phyloP scores from a whole-genome alignment of 805 yeast genomes.

The Candida namnaoensis region DNA sequence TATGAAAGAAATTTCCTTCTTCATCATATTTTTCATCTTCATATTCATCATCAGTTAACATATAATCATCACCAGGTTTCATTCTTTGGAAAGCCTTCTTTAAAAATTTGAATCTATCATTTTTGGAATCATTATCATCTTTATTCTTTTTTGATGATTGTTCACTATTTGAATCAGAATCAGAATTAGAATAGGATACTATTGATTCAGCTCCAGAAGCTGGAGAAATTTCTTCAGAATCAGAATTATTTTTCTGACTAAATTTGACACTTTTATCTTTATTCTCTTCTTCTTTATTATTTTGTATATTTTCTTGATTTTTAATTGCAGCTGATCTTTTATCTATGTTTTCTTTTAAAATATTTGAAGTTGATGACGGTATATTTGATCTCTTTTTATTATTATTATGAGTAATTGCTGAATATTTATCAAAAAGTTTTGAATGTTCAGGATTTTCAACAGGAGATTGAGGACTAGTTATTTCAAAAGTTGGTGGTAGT shows the following conservation, averaged over 20 bases:
- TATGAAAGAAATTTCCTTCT: conserved; percentile 15
- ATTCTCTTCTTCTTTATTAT: background rate
- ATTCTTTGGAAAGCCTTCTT: background rate
- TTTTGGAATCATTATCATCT: too few relatives aligned
- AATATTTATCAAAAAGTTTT: background rate
- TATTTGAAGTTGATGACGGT: background rate
- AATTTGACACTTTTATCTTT: background rate
- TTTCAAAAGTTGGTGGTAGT: background rate
- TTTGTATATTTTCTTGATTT: too few relatives aligned
- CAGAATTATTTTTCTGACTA: background rate
- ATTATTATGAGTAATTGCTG: too few relatives aligned
- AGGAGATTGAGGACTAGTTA: background rate
- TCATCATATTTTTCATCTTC: conserved; percentile 10
- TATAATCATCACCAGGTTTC: background rate
- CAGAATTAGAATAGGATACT: too few relatives aligned
- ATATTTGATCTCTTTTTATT: background rate
- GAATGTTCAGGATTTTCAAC: background rate
- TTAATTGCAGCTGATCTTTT: too few relatives aligned
- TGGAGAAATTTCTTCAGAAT: background rate
- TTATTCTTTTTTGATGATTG: too few relatives aligned
- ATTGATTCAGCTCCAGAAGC: too few relatives aligned
- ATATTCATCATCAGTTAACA: conserved; percentile 7
- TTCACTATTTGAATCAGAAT: too few relatives aligned
- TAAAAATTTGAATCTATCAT: too few relatives aligned
- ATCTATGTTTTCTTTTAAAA: too few relatives aligned